Evolutionary conservation across 768 basidiomycete genomes (phyloP).

Genomic region (Pulveroboletus ravenelii): DNA sequence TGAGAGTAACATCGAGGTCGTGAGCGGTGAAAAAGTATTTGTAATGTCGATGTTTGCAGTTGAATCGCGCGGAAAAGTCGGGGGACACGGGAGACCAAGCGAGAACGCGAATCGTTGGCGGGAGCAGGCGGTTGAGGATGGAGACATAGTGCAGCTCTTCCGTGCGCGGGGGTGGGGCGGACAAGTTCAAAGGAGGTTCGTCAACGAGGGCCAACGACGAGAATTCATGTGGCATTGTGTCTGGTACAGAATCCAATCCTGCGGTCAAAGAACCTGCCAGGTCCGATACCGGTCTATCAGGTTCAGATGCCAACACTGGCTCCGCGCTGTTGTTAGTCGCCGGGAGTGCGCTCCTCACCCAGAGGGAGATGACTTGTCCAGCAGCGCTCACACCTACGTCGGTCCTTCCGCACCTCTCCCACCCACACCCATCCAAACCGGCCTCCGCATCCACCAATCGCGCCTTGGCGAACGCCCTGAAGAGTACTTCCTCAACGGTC

Average conservation of each 20-base stretch:
- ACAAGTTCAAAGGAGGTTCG: constrained; percentile 35
- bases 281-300: constrained; percentile 10
- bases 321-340: constrained; percentile 3
- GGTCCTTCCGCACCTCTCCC: constrained; percentile 89
- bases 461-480: constrained; percentile 72
- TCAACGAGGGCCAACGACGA: constrained; percentile 34
- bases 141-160: constrained; percentile 72
- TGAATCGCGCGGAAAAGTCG: constrained; percentile 83
- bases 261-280: neutral
- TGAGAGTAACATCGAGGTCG: constrained; percentile 62
- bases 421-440: constrained; percentile 83
- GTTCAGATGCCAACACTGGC: neutral
- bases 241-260: neutral
- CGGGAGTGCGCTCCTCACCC: constrained; percentile 71
- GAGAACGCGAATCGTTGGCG: constrained; percentile 81
- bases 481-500: constrained; percentile 87
- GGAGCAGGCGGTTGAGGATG: constrained; percentile 83
- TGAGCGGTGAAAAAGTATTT: constrained; percentile 89
- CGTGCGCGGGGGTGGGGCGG: constrained; percentile 23
- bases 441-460: constrained; percentile 68
- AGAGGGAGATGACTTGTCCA: constrained; percentile 89
- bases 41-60: constrained; percentile 86
- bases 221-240: constrained; percentile 9
- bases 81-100: constrained; percentile 89
- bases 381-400: constrained; percentile 93